Evolutionary conservation across 2,329 filamentous ascomycete species (phyloP).

Genomic region (Fusarium tjaetaba): DNA sequence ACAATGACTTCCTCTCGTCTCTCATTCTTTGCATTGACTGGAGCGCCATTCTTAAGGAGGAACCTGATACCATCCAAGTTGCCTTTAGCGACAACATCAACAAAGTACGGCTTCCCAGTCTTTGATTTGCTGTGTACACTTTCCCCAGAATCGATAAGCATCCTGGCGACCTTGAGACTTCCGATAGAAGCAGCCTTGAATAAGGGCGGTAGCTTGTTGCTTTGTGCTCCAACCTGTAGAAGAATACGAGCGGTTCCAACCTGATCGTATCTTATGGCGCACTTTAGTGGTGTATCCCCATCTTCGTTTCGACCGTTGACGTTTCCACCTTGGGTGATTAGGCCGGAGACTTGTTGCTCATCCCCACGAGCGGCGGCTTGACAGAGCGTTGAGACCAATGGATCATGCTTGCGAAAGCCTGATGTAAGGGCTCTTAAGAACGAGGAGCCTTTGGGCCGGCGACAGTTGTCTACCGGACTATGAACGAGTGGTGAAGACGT

Average conservation of each 20-base stretch:
- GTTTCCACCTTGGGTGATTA: background rate
- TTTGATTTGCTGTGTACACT: background rate
- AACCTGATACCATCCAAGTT: background rate
- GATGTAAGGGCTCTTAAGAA: background rate
- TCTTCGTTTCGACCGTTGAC: constrained; percentile 8
- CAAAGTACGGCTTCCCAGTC: background rate
- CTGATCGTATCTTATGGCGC: background rate
- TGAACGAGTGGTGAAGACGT: background rate
- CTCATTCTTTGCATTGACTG: background rate
- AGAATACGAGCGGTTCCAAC: background rate
- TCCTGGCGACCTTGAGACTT: background rate
- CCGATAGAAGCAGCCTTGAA: background rate
- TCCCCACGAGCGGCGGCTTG: background rate
- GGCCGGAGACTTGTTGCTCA: background rate
- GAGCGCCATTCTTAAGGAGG: background rate
- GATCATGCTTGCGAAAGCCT: background rate
- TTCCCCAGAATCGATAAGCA: background rate
- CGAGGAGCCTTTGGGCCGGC: background rate
- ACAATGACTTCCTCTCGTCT: background rate
- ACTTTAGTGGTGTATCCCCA: constrained; percentile 2
- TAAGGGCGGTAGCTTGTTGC: background rate
- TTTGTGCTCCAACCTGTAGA: background rate
- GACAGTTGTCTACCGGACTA: background rate
- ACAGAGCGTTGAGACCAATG: background rate
- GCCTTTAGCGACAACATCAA: background rate